Percentiles rank a stretch among this genome's conserved stretches.
phyloP scores from a whole-genome alignment of 148 eudicot species.

The Rhododendron ferrugineum region DNA sequence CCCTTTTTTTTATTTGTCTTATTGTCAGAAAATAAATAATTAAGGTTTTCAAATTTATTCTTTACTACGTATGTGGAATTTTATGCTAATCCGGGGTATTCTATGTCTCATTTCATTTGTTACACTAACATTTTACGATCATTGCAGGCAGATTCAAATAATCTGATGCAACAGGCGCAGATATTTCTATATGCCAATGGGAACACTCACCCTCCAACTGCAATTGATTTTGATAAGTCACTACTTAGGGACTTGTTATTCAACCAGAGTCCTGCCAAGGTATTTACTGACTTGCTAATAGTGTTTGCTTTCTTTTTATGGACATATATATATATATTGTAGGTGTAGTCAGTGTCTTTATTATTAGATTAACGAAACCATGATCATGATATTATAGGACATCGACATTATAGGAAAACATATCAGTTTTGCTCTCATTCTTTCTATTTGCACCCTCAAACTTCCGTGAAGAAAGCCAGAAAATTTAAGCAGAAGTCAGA shows the following conservation, averaged over 20 bases:
- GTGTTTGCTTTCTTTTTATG: neutral
- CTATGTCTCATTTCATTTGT: constrained; percentile 1
- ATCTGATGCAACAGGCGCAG: constrained; percentile 71
- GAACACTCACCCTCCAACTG: constrained; percentile 68
- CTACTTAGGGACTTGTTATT: constrained; percentile 71
- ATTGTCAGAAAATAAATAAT: neutral
- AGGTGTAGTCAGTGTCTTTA: neutral
- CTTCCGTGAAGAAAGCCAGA: neutral
- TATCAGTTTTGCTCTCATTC: neutral
- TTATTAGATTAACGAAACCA: neutral
- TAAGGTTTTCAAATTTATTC: neutral
- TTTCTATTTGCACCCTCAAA: neutral
- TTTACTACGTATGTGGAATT: neutral
- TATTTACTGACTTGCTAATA: constrained; percentile 13
- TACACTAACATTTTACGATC: neutral
- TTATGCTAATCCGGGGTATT: neutral
- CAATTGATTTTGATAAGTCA: constrained; percentile 74
- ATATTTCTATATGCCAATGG: constrained; percentile 74
- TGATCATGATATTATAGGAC: neutral
- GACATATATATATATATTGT: neutral
- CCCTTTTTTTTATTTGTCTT: neutral
- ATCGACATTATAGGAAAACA: neutral
- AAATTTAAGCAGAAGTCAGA: neutral
- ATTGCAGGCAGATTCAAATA: constrained; percentile 61
- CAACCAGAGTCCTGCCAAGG: constrained; percentile 95